phyloP scores from a whole-genome alignment of 2,329 filamentous ascomycete species.

The Lachnellula willkommii region DNA sequence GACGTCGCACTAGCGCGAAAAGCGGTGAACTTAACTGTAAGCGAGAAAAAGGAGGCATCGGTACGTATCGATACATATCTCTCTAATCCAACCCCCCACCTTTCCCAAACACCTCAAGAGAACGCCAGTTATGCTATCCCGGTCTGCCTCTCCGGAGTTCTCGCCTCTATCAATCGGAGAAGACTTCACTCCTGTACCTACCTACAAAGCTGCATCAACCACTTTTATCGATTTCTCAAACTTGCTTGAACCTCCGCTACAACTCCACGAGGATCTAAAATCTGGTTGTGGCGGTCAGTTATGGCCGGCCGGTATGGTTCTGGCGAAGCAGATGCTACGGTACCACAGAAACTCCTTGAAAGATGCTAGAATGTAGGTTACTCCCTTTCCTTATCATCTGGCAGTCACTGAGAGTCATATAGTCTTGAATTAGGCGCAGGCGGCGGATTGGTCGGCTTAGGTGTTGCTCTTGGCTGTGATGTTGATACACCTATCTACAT shows the following conservation, averaged over 20 bases:
- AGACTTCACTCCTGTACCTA: slow-evolving; percentile 54
- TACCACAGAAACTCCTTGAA: slow-evolving; percentile 60
- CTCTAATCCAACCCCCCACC: not conserved
- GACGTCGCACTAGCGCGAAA: not conserved
- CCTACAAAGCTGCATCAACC: slow-evolving; percentile 50
- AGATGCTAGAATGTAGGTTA: slow-evolving; percentile 62
- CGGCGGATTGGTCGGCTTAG: slow-evolving; percentile 75
- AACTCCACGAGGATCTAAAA: slow-evolving; percentile 77
- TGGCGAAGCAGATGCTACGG: slow-evolving; percentile 79
- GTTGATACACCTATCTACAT: slow-evolving; percentile 60
- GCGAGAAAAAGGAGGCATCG: not conserved
- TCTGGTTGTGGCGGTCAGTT: slow-evolving; percentile 89
- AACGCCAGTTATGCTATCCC: slow-evolving; percentile 20
- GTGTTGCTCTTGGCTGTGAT: slow-evolving; percentile 52
- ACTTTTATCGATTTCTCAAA: slow-evolving; percentile 63
- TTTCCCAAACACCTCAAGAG: not conserved
- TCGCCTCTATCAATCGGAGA: slow-evolving; percentile 41
- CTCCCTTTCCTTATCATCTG: not conserved
- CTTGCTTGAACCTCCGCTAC: slow-evolving; percentile 63
- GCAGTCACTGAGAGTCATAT: slow-evolving; percentile 10
- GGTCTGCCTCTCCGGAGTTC: slow-evolving; percentile 29
- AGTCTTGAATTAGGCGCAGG: slow-evolving; percentile 91
- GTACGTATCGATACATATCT: not conserved
- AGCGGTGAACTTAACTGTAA: not conserved
- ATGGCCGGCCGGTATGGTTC: slow-evolving; percentile 89